Evolutionary conservation across 768 basidiomycete genomes (phyloP), one percentile per base, ranked within the genome.

Genomic region (Auricularia cornea): DNA sequence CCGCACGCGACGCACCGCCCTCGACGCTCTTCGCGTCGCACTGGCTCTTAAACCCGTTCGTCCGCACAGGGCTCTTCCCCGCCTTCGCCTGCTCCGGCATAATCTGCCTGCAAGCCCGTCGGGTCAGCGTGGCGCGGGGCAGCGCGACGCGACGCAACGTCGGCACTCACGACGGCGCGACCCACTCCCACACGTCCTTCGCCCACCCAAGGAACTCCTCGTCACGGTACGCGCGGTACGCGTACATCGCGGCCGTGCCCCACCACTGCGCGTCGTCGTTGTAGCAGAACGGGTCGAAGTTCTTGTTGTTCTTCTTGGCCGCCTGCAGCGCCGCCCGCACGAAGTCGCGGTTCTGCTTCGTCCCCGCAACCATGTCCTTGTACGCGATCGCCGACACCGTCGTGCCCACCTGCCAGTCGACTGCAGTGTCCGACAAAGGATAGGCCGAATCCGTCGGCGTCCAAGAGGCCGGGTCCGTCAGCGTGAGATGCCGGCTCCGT

Each of bases 11-110:
- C 12, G 20, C 20, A 11, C 80, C 81, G 3, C 83, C 82, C 3
- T 77, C 80, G 80, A 83, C 82, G 14, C 79, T 78, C 81, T 80
- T 67, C 60, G 78, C 80, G 29, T 78, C 73, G 61, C 83, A 84
- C 8, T 77, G 78, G 3, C 74, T 72, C 48, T 73, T 68, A 30
- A 83, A 67, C 3, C 70, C 68, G 61, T 81, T 81, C 4, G 67
- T 68, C 68, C 84, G 84, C 52, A 74, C 72, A 1, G 81, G 75
- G 3, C 74, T 72, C 18, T 56, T 70, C 6, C 79, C 75, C 20
- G 76, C 68, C 26, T 62, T 69, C 3, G 79, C 79, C 61, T 81
- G 69, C 0, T 75, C 73, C 5, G 71, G 61, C 18, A 81, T 81
- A 44, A 83, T 72, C 52, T 78, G 79, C 61, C 81, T 83, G 16